Percentiles rank a stretch among this genome's conserved stretches.
phyloP scores from a whole-genome alignment of 345 rosid genomes.

The Capsella bursapastoris region DNA sequence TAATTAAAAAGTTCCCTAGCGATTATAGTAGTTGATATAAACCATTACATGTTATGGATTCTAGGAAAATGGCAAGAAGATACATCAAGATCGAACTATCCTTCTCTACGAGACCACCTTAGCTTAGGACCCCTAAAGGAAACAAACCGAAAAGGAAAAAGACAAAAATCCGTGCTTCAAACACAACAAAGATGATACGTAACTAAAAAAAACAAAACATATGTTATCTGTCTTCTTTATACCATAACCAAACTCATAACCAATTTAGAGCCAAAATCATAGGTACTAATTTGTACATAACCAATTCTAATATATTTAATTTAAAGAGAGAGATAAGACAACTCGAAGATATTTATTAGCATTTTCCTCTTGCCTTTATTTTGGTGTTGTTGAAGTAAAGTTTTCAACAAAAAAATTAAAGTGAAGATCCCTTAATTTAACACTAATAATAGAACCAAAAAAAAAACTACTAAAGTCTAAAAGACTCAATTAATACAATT shows the following conservation, averaged over 20 bases:
- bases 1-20: not conserved
- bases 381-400: constrained; percentile 7
- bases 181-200: not conserved
- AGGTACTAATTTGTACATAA: too few species aligned
- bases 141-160: not conserved
- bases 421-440: not conserved
- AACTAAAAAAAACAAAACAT: not conserved
- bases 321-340: too few species aligned
- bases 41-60: not conserved
- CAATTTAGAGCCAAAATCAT: too few species aligned
- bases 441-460: not conserved
- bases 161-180: not conserved
- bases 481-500: not conserved
- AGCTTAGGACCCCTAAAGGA: not conserved
- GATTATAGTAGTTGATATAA: not conserved
- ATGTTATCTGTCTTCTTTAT: not conserved
- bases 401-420: constrained; percentile 15
- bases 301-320: too few species aligned
- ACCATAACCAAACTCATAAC: too few species aligned
- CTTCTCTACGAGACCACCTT: not conserved
- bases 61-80: not conserved
- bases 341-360: not conserved
- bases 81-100: not conserved
- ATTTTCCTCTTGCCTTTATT: not conserved
- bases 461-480: not conserved